Evolutionary conservation across 257 asterid species (phyloP), one percentile per base, ranked within the genome.

Genomic region (Jaltomata sinuosa): DNA sequence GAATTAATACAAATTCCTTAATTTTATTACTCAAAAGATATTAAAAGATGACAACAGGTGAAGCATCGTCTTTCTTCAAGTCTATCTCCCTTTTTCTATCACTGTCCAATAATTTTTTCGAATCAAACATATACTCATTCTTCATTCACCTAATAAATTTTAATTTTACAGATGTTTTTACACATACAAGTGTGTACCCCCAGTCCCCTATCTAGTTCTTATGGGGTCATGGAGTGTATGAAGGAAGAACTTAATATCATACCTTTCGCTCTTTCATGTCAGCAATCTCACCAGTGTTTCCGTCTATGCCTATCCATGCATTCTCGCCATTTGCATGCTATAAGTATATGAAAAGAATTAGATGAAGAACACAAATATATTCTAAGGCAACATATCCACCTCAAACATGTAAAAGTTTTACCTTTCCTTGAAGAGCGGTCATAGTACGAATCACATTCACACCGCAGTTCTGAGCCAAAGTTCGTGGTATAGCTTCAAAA

Each of bases 401-500:
- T 76, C 54, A 55, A 19, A 27, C 8, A 3, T 40, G 10, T 52
- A 32, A 65, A 50, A 49, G 2, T 3, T n/a, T 52, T 85, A 93
- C 99, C 98, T 93, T 92, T 84, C 99, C 99, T 88, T 94, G 98
- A 87, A 97, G 87, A 82, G 96, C 96, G 85, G 98, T 97, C 98
- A 94, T 97, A 15, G 91, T 95, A 15, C 99, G 93, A 83, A 97
- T 94, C 82, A 97, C 98, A 87, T 95, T 95, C 74, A 97, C 97
- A 47, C 99, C 99, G 79, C 99, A 97, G 91, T 97, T 97, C 91
- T 97, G 99, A 50, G 97, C 97, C 89, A 97, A 89, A 84, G 99
- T 97, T 88, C 97, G 93, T 31, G 99, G 99, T 84, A 96, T 96
- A 83, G 99, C 97, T 89, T 96, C 99, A 85, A 96, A 96, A 85